A percentile compares a stretch with the other conserved stretches of the same genome.
Evolutionary conservation across 345 rosid species (phyloP).

Genomic region (Eucalyptus polyanthemos): DNA sequence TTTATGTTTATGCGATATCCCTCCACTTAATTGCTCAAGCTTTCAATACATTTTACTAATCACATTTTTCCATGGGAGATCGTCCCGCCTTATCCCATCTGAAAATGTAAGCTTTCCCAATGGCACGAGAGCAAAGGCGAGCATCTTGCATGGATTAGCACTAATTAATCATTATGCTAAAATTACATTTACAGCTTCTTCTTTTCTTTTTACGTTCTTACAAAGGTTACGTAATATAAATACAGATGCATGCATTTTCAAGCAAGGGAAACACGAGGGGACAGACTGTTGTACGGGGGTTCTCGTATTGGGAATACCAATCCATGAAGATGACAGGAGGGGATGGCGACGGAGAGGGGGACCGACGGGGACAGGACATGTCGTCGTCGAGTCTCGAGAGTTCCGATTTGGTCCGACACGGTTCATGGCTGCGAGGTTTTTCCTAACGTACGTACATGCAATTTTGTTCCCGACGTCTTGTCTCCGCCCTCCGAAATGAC

Average conservation of each 20-base stretch:
- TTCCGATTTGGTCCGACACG: not conserved
- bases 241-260: not conserved
- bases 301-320: not conserved
- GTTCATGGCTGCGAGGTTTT: not conserved
- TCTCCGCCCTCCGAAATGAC: not conserved
- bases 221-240: fast-evolving
- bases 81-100: fast-evolving
- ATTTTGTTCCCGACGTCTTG: fast-evolving
- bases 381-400: not conserved
- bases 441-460: not conserved
- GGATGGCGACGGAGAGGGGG: not conserved
- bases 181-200: not conserved
- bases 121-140: not conserved
- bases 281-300: not conserved
- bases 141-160: not conserved
- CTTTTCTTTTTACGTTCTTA: not conserved
- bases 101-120: no score
- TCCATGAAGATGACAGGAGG: not conserved
- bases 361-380: not conserved
- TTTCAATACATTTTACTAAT: not conserved
- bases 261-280: not conserved
- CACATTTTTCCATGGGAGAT: not conserved
- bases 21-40: not conserved
- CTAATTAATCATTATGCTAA: not conserved
- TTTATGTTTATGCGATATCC: fast-evolving